Evolutionary conservation across 345 rosid species (phyloP), one percentile per base, ranked within the genome.

Genomic region (Theobroma cacao): DNA sequence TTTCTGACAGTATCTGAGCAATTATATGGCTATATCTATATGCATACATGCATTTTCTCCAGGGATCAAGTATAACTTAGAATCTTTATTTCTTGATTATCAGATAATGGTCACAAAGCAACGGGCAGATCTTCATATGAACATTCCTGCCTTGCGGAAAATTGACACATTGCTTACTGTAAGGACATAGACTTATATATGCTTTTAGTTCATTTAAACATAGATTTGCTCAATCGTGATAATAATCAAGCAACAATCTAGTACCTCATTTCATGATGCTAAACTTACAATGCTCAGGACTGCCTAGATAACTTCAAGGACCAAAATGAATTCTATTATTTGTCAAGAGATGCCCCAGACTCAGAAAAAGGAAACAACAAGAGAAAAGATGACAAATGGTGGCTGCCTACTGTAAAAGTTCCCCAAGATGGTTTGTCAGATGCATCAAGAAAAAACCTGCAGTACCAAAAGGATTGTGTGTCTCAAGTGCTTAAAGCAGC

Each of bases 401-500:
- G 99, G 98, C 82, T 95, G 77, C 98, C 99, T 77, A 92, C 89
- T 0, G 87, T 81, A 10, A 92, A 88, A 82, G 92, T 95, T 66
- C 97, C 98, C 4, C 75, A 86, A 15, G 84, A 90, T 63, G 98
- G 99, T 78, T 81, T 93, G 75, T 89, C 99, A 9, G 97, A 95
- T 4, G 74, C 55, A 26, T 58, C 94, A 0, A 88, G 89, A 71
- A 93, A 92, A 71, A 92, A 92, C 82, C 77, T 95, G 88, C 94
- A 90, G 86, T 84, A 71, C 83, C 99, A 93, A 36, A 95, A 92
- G 76, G 99, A 93, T 72, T 87, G 90, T 59, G 98, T 93, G 41
- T 93, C 89, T 78, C 99, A 95, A 80, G 98, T 95, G 47, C 94
- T 93, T 45, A 95, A 93, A 86, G 99, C 99, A 55, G 97, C 99